phyloP scores from a whole-genome alignment of 495 filamentous ascomycete species.

The Daldinia childiae region DNA sequence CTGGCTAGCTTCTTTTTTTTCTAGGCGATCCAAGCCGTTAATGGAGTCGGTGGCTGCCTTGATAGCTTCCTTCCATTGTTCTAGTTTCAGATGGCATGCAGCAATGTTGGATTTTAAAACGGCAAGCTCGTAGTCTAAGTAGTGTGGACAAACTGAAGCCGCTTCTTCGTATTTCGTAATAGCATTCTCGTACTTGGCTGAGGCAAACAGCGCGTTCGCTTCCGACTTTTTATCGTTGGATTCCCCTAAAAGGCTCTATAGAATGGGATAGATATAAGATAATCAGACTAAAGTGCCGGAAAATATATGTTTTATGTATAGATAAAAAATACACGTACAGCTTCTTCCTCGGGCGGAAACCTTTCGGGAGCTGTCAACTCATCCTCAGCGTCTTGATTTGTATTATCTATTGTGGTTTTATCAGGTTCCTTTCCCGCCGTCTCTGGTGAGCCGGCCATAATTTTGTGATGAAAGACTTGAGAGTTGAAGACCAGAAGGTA shows the following conservation, averaged over 20 bases:
- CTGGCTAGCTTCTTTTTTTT: slow-evolving; percentile 36
- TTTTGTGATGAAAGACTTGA: neutral
- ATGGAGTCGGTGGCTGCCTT: slow-evolving; percentile 77
- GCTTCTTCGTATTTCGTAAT: slow-evolving; percentile 90
- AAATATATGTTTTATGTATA: neutral
- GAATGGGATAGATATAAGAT: neutral
- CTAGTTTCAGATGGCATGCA: slow-evolving; percentile 87
- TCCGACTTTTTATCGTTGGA: slow-evolving; percentile 77
- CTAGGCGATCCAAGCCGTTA: slow-evolving; percentile 72
- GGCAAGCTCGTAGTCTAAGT: slow-evolving; percentile 89
- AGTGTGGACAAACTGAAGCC: slow-evolving; percentile 80
- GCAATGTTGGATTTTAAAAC: slow-evolving; percentile 88
- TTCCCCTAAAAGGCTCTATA: slow-evolving; percentile 72
- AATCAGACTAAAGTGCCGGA: slow-evolving; percentile 15
- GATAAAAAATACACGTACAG: slow-evolving; percentile 56
- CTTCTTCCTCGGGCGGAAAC: slow-evolving; percentile 78
- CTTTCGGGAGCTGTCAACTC: slow-evolving; percentile 38
- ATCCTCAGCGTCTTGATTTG: slow-evolving; percentile 29
- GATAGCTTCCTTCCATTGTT: slow-evolving; percentile 86
- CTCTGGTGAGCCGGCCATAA: slow-evolving; percentile 15
- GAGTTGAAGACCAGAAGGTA: neutral
- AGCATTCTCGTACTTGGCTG: slow-evolving; percentile 79
- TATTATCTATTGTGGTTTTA: slow-evolving; percentile 5
- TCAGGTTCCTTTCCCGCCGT: slow-evolving; percentile 6
- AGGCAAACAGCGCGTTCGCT: slow-evolving; percentile 81